Conservation (phyloP, 129 eudicot species). For the Logfia minima region DNA sequence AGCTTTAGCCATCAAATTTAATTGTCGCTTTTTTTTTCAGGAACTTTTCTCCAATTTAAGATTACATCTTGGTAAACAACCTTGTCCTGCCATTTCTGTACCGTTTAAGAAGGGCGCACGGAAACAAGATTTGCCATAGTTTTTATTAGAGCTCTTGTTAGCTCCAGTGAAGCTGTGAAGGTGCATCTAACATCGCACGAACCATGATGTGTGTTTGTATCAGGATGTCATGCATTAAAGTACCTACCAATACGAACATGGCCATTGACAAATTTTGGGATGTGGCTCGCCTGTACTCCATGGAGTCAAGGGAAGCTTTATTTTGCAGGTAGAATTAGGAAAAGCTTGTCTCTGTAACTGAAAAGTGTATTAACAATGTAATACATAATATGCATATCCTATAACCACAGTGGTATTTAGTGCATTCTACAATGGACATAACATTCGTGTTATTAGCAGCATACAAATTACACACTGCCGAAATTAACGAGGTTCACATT, state of each 20-base stretch:
- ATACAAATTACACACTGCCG: no score
- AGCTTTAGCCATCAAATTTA: not conserved
- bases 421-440: no score
- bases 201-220: not conserved
- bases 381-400: no score
- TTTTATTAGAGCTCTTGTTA: not conserved
- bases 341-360: not conserved
- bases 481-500: no score
- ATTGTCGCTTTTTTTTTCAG: constrained; percentile 36
- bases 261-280: not conserved
- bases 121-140: not conserved
- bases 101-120: not conserved
- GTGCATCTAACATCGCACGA: not conserved
- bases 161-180: not conserved
- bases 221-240: not conserved
- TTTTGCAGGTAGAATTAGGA: not conserved
- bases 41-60: constrained; percentile 61
- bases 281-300: not conserved
- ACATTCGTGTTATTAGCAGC: no score
- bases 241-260: not conserved
- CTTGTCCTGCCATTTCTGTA: no score
- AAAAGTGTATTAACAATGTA: no score
- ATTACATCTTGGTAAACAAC: constrained; percentile 39
- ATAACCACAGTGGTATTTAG: no score
- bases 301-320: not conserved